Conservation (phyloP, 371 early-diverging fungal species). For the Syncephalastrum contaminatum region DNA sequence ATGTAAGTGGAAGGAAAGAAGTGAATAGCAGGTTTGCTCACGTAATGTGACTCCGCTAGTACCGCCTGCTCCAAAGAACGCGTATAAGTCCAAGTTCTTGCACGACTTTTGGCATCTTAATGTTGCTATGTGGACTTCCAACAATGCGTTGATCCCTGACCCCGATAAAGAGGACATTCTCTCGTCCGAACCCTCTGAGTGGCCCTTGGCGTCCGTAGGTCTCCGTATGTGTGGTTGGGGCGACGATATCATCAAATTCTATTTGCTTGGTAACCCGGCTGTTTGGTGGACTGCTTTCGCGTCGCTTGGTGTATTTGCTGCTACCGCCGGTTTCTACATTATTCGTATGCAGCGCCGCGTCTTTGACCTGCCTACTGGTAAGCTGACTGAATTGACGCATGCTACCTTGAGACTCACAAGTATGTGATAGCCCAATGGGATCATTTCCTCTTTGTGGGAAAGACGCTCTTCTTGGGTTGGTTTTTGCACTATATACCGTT, state of each 20-base stretch:
- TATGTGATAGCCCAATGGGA: conserved; percentile 57
- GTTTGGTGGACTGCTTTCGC: conserved; percentile 90
- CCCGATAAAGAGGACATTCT: conserved; percentile 92
- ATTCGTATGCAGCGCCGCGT: conserved; percentile 71
- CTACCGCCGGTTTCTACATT: conserved; percentile 50
- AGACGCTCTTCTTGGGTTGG: conserved; percentile 87
- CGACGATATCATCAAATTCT: conserved; percentile 85
- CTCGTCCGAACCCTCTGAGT: conserved; percentile 89
- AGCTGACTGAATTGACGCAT: conserved; percentile 16
- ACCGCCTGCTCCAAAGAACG: conserved; percentile 54
- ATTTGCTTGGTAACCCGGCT: conserved; percentile 94
- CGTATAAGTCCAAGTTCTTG: conserved; percentile 76
- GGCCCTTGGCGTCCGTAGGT: conserved; percentile 92
- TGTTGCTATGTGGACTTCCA: conserved; percentile 95
- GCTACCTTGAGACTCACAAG: too few relatives aligned
- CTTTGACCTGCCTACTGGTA: conserved; percentile 57
- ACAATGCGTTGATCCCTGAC: conserved; percentile 97
- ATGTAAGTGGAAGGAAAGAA: conserved; percentile 20
- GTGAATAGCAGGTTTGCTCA: not conserved
- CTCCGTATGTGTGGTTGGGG: conserved; percentile 98
- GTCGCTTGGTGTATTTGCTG: conserved; percentile 57
- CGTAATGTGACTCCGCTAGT: conserved; percentile 32
- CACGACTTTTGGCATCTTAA: conserved; percentile 91
- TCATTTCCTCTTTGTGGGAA: conserved; percentile 69
- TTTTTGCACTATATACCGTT: conserved; percentile 97